Evolutionary conservation across 106 monocot species (phyloP), one percentile per base, ranked within the genome.

Genomic region (Acanthochlamys bracteata): DNA sequence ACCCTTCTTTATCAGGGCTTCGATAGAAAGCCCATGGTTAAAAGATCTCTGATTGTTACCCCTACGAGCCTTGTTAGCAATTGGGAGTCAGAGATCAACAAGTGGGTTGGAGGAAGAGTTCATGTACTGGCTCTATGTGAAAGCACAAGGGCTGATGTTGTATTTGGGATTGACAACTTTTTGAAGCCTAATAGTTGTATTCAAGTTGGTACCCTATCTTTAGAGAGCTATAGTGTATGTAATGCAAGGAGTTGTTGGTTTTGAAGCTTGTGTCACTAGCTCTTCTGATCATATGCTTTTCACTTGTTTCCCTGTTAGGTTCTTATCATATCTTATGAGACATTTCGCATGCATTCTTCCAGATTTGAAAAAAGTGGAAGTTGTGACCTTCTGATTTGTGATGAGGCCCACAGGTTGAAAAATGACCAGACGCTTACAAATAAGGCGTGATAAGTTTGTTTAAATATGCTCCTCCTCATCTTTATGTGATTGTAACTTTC

Each of bases 31-130:
- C 91, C 96, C 41, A 91, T 91, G 75, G 91, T 98, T 51, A 91
- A 75, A 39, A 80, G 80, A 59, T 78, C 85, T 63, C 54, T 98
- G 39, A 81, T 98, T 75, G 91, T 98, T 26, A 98, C 96, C 53
- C 96, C 96, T 25, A 98, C 96, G 65, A 98, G 96, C 52, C 85
- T 98, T 81, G 96, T 98, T 67, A 91, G 91, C 65, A 98, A 98
- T 64, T 98, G 96, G 96, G 96, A 98, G 39, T 81, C 96, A 72
- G 96, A 98, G 63, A 98, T 98, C 24, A 75, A 68, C 57, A 98
- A 98, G 70, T 98, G 96, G 96, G 66, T 98, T 73, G 74, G 70
- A n/a, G 72, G 78, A 76, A 88, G 73, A 83, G 71, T 98, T 47
- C 67, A 59, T 59, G 57, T 98, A 46, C 77, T 98, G 63, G 68